Percentiles rank a stretch among this genome's conserved stretches.
These are phyloP conservation scores for Erodium maritimum DNA, from an alignment of 345 rosid genomes.

Conservation along the genomic window DNA sequence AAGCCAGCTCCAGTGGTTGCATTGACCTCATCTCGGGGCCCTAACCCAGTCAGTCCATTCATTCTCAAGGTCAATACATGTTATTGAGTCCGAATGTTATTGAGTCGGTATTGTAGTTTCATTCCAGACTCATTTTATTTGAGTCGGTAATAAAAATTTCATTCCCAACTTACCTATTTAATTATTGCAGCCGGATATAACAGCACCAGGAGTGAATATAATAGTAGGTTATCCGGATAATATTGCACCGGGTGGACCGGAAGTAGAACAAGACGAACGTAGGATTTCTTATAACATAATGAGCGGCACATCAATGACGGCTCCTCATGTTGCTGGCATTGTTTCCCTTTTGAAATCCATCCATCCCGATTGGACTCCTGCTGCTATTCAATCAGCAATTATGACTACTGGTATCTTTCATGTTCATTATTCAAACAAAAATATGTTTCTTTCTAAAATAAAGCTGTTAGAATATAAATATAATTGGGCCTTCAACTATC, in stretches of 20 bases:
- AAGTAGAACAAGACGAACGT: constrained; percentile 15
- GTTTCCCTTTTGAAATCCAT: constrained; percentile 36
- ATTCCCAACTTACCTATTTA: background rate
- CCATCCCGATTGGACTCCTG: constrained; percentile 37
- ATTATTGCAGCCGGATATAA: constrained; percentile 41
- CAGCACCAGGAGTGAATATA: constrained; percentile 40
- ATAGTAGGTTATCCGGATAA: constrained; percentile 25
- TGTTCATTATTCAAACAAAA: too few relatives aligned
- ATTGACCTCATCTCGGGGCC: constrained; percentile 28
- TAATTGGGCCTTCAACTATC: too few relatives aligned
- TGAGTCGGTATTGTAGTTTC: too few relatives aligned
- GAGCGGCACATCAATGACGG: constrained; percentile 48
- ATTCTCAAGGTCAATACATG: constrained; percentile 26
- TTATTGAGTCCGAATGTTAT: too few relatives aligned
- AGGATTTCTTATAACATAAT: constrained; percentile 8
- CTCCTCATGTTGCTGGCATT: constrained; percentile 42
- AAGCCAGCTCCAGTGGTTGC: constrained; percentile 20
- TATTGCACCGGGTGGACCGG: constrained; percentile 11
- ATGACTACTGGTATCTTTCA: constrained; percentile 47
- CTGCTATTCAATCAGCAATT: constrained; percentile 35
- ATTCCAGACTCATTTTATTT: too few relatives aligned
- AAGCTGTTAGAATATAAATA: too few relatives aligned
- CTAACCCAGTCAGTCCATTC: constrained; percentile 16
- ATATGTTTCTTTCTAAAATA: background rate
- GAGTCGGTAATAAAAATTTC: background rate